Conservation (phyloP, 2,329 filamentous ascomycete genomes). For the Calonectria multiphialidica region DNA sequence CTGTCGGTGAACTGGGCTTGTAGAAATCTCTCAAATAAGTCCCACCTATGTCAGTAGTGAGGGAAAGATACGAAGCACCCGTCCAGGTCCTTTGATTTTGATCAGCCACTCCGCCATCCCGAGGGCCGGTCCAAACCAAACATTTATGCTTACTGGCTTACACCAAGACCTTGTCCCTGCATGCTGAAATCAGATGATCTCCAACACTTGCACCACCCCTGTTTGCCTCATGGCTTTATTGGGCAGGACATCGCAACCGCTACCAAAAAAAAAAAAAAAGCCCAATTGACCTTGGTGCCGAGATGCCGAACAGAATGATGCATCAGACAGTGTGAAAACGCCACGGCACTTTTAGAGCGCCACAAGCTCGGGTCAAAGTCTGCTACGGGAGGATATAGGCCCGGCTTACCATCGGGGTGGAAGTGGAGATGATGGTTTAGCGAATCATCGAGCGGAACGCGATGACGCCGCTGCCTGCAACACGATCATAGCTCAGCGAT, state of each 20-base stretch:
- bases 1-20: neutral
- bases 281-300: neutral
- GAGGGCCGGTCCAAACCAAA: neutral
- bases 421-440: neutral
- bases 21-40: neutral
- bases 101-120: neutral
- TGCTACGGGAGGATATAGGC: neutral
- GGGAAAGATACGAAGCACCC: neutral
- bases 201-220: neutral
- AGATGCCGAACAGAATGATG: neutral
- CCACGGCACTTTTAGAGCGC: constrained; percentile 2
- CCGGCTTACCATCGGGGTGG: neutral
- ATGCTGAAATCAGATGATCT: neutral
- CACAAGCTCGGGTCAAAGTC: neutral
- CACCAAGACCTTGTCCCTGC: neutral
- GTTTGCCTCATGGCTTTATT: neutral
- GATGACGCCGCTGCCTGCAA: neutral
- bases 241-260: neutral
- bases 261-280: neutral
- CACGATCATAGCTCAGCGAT: neutral
- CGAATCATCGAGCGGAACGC: neutral
- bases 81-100: neutral
- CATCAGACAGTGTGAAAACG: neutral
- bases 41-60: neutral
- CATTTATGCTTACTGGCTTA: neutral